These are phyloP conservation scores for Alternaria brassicae DNA, from an alignment of 2,329 filamentous ascomycete genomes.

Conservation along the genomic window DNA sequence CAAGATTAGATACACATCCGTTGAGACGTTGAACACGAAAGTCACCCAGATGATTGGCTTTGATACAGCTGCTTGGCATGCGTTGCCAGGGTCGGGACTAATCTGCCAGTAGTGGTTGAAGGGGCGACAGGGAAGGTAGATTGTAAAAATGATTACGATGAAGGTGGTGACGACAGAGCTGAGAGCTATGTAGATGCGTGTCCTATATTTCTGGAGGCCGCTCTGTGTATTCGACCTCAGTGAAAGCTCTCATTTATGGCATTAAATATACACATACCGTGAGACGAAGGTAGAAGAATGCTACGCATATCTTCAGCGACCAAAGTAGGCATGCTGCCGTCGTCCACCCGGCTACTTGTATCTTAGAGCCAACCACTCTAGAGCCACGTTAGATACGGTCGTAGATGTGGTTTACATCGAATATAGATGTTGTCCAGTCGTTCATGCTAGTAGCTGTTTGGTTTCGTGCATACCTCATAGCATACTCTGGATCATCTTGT, in stretches of 20 bases:
- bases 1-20: constrained; percentile 63
- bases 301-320: constrained; percentile 63
- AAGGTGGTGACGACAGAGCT: neutral
- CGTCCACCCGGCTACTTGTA: constrained; percentile 59
- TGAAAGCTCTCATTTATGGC: fast-evolving
- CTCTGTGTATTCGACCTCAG: neutral
- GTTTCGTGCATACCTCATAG: neutral
- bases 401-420: too few species aligned
- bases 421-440: neutral
- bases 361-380: neutral
- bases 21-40: neutral
- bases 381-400: neutral
- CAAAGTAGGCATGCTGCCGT: constrained; percentile 62
- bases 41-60: constrained; percentile 4
- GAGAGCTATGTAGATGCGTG: neutral
- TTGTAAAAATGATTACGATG: neutral
- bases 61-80: constrained; percentile 20
- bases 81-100: constrained; percentile 61
- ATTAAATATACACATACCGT: constrained; percentile 18
- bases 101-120: constrained; percentile 66
- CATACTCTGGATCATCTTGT: neutral
- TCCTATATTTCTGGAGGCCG: neutral
- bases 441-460: neutral
- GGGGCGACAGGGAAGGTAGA: constrained; percentile 44
- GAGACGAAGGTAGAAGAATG: constrained; percentile 64